Evolutionary conservation across 805 yeast genomes (phyloP).

Genomic region (Myxozyma nipponensis): DNA sequence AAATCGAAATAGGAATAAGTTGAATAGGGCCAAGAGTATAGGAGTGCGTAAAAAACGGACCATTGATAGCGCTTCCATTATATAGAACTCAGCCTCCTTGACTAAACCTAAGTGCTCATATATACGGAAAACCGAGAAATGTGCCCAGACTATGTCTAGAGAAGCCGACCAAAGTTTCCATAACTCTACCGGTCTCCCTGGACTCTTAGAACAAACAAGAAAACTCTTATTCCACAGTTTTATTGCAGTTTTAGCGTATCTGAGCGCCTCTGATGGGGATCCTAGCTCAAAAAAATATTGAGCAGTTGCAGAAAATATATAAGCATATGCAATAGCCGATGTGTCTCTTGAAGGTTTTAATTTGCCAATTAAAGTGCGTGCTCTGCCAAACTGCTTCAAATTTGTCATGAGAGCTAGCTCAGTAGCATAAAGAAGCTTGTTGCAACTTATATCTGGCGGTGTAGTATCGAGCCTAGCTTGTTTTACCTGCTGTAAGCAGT

Average conservation of each 20-base stretch:
- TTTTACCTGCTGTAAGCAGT: not conserved
- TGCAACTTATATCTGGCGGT: not conserved
- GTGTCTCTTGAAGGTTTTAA: not conserved
- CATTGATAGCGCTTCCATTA: constrained; percentile 36
- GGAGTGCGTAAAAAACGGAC: constrained; percentile 25
- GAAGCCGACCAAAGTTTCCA: constrained; percentile 29
- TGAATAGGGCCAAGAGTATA: constrained; percentile 26
- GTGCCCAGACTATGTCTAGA: constrained; percentile 29
- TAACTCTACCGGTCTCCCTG: not conserved
- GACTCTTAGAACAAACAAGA: not conserved
- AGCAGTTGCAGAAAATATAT: not conserved
- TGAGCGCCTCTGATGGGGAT: constrained; percentile 3
- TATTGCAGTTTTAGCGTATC: constrained; percentile 12
- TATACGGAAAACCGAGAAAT: constrained; percentile 26
- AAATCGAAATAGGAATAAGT: constrained; percentile 14
- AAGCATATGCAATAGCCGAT: not conserved
- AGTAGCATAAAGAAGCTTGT: no score
- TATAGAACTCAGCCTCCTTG: constrained; percentile 40
- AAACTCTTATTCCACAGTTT: constrained; percentile 3
- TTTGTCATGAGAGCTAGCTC: not conserved
- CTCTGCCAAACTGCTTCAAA: not conserved
- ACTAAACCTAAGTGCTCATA: constrained; percentile 40
- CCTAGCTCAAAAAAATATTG: constrained; percentile 4
- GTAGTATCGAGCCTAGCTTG: not conserved
- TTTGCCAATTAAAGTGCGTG: not conserved